Evolutionary conservation across 352 stramenopile genomes (phyloP), one percentile per base, ranked within the genome.

Genomic region (Phytophthora pisi): DNA sequence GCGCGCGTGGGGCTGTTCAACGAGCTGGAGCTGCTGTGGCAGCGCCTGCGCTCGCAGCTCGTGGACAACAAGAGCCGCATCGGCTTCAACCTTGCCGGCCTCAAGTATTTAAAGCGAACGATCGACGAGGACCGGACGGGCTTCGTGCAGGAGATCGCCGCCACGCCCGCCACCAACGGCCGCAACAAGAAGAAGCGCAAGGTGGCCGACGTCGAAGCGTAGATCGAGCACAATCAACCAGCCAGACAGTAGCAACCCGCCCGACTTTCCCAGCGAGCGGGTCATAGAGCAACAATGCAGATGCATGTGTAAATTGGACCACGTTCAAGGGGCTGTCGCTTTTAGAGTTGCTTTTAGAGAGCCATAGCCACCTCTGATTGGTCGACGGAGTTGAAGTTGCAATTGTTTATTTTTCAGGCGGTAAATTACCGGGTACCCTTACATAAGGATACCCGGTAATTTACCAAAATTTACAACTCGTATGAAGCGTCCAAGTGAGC

Each of bases 21-120:
- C 30, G 82, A 91, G 61, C 79, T 96, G 16, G 79, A 95, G 70
- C 57, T 92, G 63, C 77, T 96, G 34, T 93, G 86, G 84, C 69
- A 87, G 60, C 80, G 76, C n/a, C 73, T 96, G 60, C 85, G 86
- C 26, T 71, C 65, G 54, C 88, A 93, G 61, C 79, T 96, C 55
- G 77, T 90, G 51, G 73, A 79, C 42, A 88, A 81, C 62, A 95
- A 95, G 81, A 93, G 86, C 73, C 84, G 85, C 61, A 93, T 96
- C 53, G 89, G 89, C 47, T 95, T 96, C 63, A 96, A 96, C 76
- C 64, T 95, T 57, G 89, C 89, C 7, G 86, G 87, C 31, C 80
- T 95, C 71, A 91, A 92, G 74, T 95, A 92, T 82, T 86, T 95
- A 79, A 93, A 93, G 67, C 87, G 87, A 61, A 86, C 90, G 57